Evolutionary conservation across 345 rosid species (phyloP).

Genomic region (Corchorus capsularis): DNA sequence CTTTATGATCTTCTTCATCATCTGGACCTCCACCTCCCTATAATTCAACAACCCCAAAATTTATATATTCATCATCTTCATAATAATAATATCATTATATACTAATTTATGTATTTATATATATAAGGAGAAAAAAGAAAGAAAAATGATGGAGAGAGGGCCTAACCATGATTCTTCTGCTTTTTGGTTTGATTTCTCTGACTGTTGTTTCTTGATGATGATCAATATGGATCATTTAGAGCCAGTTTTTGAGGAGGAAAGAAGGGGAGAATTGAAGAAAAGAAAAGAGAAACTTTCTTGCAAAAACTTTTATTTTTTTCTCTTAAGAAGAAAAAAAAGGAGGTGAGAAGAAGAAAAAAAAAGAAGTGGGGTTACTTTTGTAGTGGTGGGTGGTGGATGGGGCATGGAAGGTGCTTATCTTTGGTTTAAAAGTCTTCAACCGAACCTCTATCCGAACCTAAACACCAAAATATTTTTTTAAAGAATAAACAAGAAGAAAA

Average conservation of each 20-base stretch:
- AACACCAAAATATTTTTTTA: constrained; percentile 7
- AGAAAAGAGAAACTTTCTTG: constrained; percentile 15
- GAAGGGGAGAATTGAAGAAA: neutral
- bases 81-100: neutral
- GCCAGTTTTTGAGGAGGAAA: neutral
- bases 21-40: constrained; percentile 63
- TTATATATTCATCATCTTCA: neutral
- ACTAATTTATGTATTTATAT: neutral
- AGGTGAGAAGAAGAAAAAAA: constrained; percentile 7
- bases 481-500: no score
- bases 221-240: constrained; percentile 31
- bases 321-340: neutral
- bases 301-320: neutral
- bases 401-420: constrained; percentile 32
- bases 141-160: neutral
- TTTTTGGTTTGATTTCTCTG: constrained; percentile 50
- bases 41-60: neutral
- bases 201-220: constrained; percentile 38
- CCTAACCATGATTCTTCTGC: constrained; percentile 61
- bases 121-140: neutral
- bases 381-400: constrained; percentile 33
- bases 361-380: constrained; percentile 35
- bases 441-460: constrained; percentile 40
- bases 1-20: constrained; percentile 31
- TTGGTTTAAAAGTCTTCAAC: constrained; percentile 34